Evolutionary conservation across 2,329 filamentous ascomycete species (phyloP), one percentile per base, ranked within the genome.

Genomic region (Trichocomaceae sp.): DNA sequence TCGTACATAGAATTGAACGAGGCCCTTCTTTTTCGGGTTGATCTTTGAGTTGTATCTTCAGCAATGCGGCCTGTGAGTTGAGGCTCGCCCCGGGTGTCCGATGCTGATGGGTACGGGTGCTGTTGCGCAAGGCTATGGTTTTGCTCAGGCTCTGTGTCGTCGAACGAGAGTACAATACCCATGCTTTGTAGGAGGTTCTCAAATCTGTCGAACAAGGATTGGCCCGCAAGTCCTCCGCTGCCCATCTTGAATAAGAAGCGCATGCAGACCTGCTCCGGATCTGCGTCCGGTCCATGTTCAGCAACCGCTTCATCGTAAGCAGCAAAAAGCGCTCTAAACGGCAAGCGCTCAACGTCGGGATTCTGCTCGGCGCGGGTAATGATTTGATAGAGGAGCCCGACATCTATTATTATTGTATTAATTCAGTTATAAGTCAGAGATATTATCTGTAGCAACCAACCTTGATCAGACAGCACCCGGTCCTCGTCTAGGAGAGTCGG

Each of bases 171-270:
- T 42, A 83, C 78, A 59, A 92, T 90, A 20, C 85, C 84, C 78
- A 90, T 83, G 49, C 82, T 79, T 15, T 73, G 75, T 60, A 95
- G 76, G 57, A 89, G 77, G 55, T 79, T 75, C 67, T 84, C 80
- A 63, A 93, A 91, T 61, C 86, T 87, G 56, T 86, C 82, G 59
- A 83, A 78, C 26, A 95, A 75, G 4, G 78, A 78, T 47, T 79
- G 71, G 47, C 80, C 79, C 55, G 78, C 77, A 63, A 83, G 61
- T 44, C 63, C 65, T 58, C 72, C 79, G 57, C 83, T 84, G 51
- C 88, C 87, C 66, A 96, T 83, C 63, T 85, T 85, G 68, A 93
- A 88, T 54, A 96, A 73, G 63, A 95, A 84, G 59, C 86, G 83
- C 60, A 90, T 84, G 64, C 90, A 85, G 61, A 87, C 83, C 62